Percentiles rank a stretch among this genome's conserved stretches.
phyloP scores from a whole-genome alignment of 192 early-diverging fungal species.

The Coemansia sp. region DNA sequence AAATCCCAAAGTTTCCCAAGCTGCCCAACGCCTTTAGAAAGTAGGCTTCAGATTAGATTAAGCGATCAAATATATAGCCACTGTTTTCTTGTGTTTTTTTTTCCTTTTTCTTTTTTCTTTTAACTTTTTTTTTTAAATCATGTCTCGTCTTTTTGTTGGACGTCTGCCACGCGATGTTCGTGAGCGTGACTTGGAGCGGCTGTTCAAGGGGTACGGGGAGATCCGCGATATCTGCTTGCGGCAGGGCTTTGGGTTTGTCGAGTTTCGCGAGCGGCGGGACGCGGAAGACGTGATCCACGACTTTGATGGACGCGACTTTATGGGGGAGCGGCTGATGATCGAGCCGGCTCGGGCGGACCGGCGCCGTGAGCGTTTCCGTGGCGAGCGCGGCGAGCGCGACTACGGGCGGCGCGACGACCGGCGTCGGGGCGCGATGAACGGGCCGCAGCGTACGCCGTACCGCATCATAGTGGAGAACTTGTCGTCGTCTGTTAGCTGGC shows the following conservation, averaged over 20 bases:
- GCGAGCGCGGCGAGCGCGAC: constrained; percentile 36
- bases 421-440: constrained; percentile 31
- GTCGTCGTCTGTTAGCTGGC: constrained; percentile 80
- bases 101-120: background rate
- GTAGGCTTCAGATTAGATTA: background rate
- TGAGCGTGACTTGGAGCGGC: constrained; percentile 78
- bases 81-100: background rate
- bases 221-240: constrained; percentile 79
- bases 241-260: constrained; percentile 91
- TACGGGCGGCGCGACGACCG: constrained; percentile 51
- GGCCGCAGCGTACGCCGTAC: constrained; percentile 58
- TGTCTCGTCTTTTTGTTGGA: constrained; percentile 70
- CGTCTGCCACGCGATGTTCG: constrained; percentile 80
- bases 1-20: constrained; percentile 19
- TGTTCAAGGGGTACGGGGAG: constrained; percentile 77
- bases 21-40: constrained; percentile 28
- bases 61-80: no score
- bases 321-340: constrained; percentile 82
- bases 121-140: constrained; percentile 7
- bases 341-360: constrained; percentile 74
- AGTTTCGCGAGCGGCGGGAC: constrained; percentile 83
- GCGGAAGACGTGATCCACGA: constrained; percentile 87
- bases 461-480: constrained; percentile 79
- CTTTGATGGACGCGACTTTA: constrained; percentile 75
- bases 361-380: constrained; percentile 41